Percentiles rank a stretch among this genome's conserved stretches.
These are phyloP conservation scores for Ceratocystis destructans DNA, from an alignment of 2,329 filamentous ascomycete genomes.

Conservation along the genomic window DNA sequence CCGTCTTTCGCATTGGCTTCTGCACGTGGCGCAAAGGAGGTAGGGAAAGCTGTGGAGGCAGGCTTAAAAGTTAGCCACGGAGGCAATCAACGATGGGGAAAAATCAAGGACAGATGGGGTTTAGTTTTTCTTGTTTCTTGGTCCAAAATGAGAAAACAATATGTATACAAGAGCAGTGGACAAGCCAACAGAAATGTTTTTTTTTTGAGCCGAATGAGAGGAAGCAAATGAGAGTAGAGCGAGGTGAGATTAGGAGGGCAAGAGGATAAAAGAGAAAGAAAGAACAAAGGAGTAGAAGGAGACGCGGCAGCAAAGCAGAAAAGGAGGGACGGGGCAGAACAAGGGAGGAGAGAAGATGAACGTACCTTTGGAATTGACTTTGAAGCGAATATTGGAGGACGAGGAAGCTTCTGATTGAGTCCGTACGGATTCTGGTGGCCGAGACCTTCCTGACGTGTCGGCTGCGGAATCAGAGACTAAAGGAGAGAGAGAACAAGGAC, in stretches of 20 bases:
- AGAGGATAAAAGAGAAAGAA: background rate
- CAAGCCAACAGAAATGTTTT: too few relatives aligned
- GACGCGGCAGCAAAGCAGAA: background rate
- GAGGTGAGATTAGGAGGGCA: background rate
- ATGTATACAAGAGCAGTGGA: background rate
- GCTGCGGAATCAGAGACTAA: constrained; percentile 14
- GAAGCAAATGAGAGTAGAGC: background rate
- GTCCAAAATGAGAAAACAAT: background rate
- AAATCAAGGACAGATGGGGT: background rate
- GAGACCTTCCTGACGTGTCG: constrained; percentile 15
- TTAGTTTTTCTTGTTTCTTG: background rate
- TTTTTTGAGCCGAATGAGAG: background rate
- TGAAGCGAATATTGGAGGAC: constrained; percentile 11
- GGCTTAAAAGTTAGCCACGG: too few relatives aligned
- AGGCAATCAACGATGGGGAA: background rate
- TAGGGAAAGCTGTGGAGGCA: constrained; percentile 7
- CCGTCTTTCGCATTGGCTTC: constrained; percentile 14
- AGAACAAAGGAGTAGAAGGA: background rate
- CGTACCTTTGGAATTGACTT: constrained; percentile 15
- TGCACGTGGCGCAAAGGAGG: constrained; percentile 10
- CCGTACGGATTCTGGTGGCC: constrained; percentile 10
- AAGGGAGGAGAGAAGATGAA: background rate
- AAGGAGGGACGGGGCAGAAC: background rate
- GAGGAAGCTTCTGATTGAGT: constrained; percentile 9
- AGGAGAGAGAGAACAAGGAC: background rate